These are phyloP conservation scores for Sporothrix pseudoabietina DNA, from an alignment of 2,329 filamentous ascomycete species.

Conservation along the genomic window DNA sequence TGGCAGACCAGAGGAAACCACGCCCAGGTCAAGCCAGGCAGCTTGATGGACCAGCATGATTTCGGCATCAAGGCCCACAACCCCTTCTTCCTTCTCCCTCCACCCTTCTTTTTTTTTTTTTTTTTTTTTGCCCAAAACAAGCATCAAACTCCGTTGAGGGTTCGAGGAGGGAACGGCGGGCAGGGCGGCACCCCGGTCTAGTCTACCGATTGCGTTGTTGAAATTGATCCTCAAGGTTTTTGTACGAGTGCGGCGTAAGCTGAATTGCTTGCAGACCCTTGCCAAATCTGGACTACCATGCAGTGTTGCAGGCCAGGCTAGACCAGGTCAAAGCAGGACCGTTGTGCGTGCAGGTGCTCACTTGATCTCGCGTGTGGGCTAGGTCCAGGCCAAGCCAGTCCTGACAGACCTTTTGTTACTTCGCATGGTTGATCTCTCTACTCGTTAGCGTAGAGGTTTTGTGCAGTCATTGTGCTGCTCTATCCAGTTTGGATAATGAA, in stretches of 20 bases:
- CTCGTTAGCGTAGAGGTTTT: conserved; percentile 6
- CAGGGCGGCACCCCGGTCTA: neutral
- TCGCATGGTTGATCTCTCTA: neutral
- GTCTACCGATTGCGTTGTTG: neutral
- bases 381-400: neutral
- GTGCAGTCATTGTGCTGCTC: neutral
- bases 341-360: neutral
- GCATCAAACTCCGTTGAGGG: conserved; percentile 47
- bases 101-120: conserved; percentile 37
- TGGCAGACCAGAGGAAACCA: conserved; percentile 13
- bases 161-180: conserved; percentile 32
- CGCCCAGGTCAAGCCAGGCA: conserved; percentile 21
- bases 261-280: conserved; percentile 14
- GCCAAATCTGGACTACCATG: conserved; percentile 17
- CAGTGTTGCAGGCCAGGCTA: neutral
- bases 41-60: conserved; percentile 43
- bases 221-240: conserved; percentile 4
- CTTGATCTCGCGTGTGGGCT: neutral
- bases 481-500: conserved; percentile 23
- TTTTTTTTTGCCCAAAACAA: conserved; percentile 45
- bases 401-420: conserved; percentile 1
- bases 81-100: conserved; percentile 33
- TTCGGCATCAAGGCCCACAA: conserved; percentile 42
- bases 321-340: neutral
- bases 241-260: conserved; percentile 6